Base-by-base conservation (phyloP, 108 stramenopile species). In the Cyclotella atomus region DNA sequence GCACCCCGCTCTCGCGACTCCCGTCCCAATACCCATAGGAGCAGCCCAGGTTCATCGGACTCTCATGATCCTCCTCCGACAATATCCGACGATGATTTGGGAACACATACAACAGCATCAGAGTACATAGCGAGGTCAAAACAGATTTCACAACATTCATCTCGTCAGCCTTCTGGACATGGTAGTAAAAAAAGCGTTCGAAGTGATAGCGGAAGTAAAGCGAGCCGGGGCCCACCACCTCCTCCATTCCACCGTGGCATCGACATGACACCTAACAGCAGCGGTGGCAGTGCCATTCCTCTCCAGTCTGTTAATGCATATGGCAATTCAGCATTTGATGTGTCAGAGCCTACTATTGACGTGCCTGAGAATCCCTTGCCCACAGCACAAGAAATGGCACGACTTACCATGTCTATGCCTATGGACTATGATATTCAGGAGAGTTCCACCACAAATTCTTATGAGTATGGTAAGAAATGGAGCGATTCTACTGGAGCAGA, bases 301-400 rank as follows among this genome's bases (percentile, higher is more conserved):
- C 34, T 73, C 38, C 34, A 33, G 34, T 73, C 72, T 0, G 61
- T 73, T 21, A 50, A 38, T 65, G 52, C 62, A 16, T 54, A 56
- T 30, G 3, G 5, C 15, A 60, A 56, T 34, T 25, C 65, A 0
- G 45, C 67, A 38, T 33, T 65, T 17, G 41, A 45, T 1, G 59
- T 79, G 41, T 72, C 71, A 0, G 78, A 79, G 25, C 70, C 78
- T 8, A 72, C 78, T 0, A 64, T 79, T 43, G 78, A 79, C 47
- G 49, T 46, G 3, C 23, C 29, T 1, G 20, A 20, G 2, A 57
- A 17, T 27, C 41, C 10, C 56, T 15, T 4, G 44, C 1, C 28
- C 21, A 57, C 10, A 5, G 61, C 59, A 47, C 8, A 6, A 61
- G 41, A 27, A 43, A 29, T 23, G 25, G 44, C 24, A 33, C 23